These are phyloP conservation scores for Ceratobasidium sp. DNA, from an alignment of 1,284 basidiomycete species.

Conservation along the genomic window DNA sequence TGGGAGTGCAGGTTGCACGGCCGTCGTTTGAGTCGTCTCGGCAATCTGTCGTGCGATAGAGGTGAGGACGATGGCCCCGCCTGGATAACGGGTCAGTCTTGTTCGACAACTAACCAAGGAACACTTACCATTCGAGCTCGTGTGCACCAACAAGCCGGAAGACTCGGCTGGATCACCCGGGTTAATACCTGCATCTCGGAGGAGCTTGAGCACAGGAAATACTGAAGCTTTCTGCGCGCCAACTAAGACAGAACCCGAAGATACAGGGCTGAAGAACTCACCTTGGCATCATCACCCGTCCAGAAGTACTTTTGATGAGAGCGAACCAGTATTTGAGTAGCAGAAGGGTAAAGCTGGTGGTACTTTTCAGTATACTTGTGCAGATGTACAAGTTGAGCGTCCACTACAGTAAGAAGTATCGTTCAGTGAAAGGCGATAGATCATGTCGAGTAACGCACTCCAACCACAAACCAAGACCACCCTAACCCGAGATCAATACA, in stretches of 20 bases:
- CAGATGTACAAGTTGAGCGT: slow-evolving; percentile 29
- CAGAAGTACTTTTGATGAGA: slow-evolving; percentile 9
- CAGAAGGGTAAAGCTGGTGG: slow-evolving; percentile 23
- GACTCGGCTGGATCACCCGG: not conserved
- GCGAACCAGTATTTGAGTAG: slow-evolving; percentile 34
- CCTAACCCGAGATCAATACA: not conserved
- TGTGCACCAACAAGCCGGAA: slow-evolving; percentile 26
- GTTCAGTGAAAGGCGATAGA: not conserved
- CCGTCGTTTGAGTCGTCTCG: not conserved
- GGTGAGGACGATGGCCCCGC: slow-evolving; percentile 27
- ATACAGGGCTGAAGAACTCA: not conserved
- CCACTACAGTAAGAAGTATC: slow-evolving; percentile 11
- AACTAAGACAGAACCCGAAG: not conserved
- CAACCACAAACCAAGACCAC: slow-evolving; percentile 32
- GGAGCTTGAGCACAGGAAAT: slow-evolving; percentile 18
- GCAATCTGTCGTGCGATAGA: not conserved
- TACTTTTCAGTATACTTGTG: slow-evolving; percentile 36
- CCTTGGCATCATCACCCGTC: slow-evolving; percentile 7
- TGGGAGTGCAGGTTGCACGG: slow-evolving; percentile 5
- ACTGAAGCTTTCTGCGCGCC: not conserved
- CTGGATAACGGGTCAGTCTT: slow-evolving; percentile 4
- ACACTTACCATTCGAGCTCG: slow-evolving; percentile 19
- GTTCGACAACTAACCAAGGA: not conserved
- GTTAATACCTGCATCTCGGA: slow-evolving; percentile 21
- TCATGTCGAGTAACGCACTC: slow-evolving; percentile 5